Base-by-base conservation (phyloP, 371 early-diverging fungal species). In the Thermomucor indicae-seudaticae region DNA sequence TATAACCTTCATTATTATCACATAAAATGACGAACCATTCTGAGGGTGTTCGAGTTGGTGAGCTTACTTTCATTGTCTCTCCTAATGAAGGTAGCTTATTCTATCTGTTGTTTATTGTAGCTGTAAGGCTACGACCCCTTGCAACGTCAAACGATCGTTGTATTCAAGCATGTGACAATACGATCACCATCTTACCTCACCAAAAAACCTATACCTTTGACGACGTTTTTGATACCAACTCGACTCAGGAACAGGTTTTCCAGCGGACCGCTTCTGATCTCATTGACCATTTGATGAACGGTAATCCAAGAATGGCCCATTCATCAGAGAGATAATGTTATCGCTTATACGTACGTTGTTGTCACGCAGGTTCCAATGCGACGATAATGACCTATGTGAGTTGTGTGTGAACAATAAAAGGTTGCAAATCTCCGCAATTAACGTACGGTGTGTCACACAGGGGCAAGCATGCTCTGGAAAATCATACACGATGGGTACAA, bases 401-500 rank as follows among this genome's bases (percentile, higher is more conserved):
- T 32, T 16, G n/a, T n/a, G n/a, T n/a, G n/a, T 25, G 29, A 22
- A 30, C 29, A 45, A 20, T 29, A 27, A 45, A 29, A 31, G 7
- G n/a, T 10, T 4, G 29, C 23, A 10, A 14, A 43, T 28, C 10
- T 7, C 6, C 16, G 20, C 43, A 42, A 22, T 42, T 42, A 31
- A n/a, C n/a, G n/a, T 16, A 43, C 30, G 24, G 25, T 11, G 11
- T 14, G 45, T 35, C 28, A 17, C 34, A 52, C 55, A 75, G 76
- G 76, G 90, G 11, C 92, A 97, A 77, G 91, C 92, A 11, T 91
- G 91, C 6, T 90, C 92, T 24, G 98, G 98, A 35, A 99, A 99
- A 78, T 98, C 99, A 6, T 94, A 92, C 60, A 98, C 99, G 12
- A 98, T 99, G 97, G 94, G 95, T 41, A 91, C 93, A 19, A 28